These are phyloP conservation scores for Orychophragmus violaceus DNA, from an alignment of 345 rosid species.

Conservation along the genomic window DNA sequence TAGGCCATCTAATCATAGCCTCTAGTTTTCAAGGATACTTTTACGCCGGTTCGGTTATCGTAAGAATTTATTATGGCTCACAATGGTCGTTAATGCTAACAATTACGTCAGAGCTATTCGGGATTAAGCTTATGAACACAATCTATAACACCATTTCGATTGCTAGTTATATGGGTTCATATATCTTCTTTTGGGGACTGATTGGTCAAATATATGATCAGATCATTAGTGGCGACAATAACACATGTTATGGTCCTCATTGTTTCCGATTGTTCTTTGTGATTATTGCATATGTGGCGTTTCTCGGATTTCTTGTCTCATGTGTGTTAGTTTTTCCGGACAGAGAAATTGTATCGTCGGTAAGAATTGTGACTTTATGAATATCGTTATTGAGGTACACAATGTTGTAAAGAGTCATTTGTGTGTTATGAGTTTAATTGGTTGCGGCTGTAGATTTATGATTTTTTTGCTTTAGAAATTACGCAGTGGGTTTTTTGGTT, in stretches of 20 bases:
- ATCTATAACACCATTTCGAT: slow-evolving; percentile 67
- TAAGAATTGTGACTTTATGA: background rate
- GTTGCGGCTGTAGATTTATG: too few species aligned
- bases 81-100: slow-evolving; percentile 85
- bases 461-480: too few species aligned
- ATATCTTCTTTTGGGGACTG: slow-evolving; percentile 63
- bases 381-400: background rate
- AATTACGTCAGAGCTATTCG: slow-evolving; percentile 64
- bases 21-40: slow-evolving; percentile 51
- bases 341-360: slow-evolving; percentile 41
- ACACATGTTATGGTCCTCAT: slow-evolving; percentile 52
- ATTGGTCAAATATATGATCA: slow-evolving; percentile 69
- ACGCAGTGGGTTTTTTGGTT: too few species aligned
- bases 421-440: too few species aligned
- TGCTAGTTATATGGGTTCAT: slow-evolving; percentile 79
- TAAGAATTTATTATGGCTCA: slow-evolving; percentile 70
- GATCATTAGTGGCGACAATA: slow-evolving; percentile 34
- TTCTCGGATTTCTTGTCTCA: slow-evolving; percentile 50
- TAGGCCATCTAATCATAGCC: slow-evolving; percentile 58
- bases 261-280: slow-evolving; percentile 68
- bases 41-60: slow-evolving; percentile 54
- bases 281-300: slow-evolving; percentile 59
- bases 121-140: slow-evolving; percentile 74
- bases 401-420: background rate
- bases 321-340: slow-evolving; percentile 46